Base-by-base conservation (phyloP, 306 rosid species). In the Vicia sativa region DNA sequence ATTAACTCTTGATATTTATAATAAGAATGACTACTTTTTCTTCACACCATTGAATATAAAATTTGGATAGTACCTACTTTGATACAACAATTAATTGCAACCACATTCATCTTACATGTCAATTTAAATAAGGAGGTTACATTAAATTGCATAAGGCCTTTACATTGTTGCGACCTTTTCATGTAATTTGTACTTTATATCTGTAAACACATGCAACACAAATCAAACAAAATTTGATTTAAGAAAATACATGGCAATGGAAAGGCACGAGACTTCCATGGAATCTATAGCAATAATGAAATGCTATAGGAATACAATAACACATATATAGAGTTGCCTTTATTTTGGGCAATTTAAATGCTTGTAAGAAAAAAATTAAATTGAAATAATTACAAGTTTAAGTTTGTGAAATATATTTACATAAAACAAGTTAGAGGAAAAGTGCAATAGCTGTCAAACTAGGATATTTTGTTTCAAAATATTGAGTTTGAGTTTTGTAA, bases 181-280 rank as follows among this genome's bases (percentile, higher is more conserved):
- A 26, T 2, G 18, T 25, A 28, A 26, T 64, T 73, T 49, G 56
- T 49, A 11, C 18, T 56, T 45, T 19, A 6, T 48, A 65, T 2
- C 42, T 38, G 38, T 52, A 8, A 39, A 45, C 8, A 45, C 19
- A 45, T 14, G 52, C 52, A 45, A 26, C 81, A 60, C 77, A 50
- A n/a, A 71, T 57, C 42, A 29, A 11, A 69, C 52, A 1, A 21
- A 76, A 62, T 29, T 29, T 43, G 46, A 54, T 31, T 29, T 11
- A 12, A 58, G 74, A 41, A 41, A 25, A 42, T 68, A 7, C 28
- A 49, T 49, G 56, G 8, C 19, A 37, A 42, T 11, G 10, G 46
- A 10, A 41, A 65, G 53, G 34, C 50, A 71, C 63, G 50, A n/a
- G 80, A 77, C 53, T 13, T 53, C 39, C 78, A 61, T 77, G 83